Evolutionary conservation across 2,329 filamentous ascomycete genomes (phyloP), one percentile per base, ranked within the genome.

Genomic region (Diplodia intermedia): DNA sequence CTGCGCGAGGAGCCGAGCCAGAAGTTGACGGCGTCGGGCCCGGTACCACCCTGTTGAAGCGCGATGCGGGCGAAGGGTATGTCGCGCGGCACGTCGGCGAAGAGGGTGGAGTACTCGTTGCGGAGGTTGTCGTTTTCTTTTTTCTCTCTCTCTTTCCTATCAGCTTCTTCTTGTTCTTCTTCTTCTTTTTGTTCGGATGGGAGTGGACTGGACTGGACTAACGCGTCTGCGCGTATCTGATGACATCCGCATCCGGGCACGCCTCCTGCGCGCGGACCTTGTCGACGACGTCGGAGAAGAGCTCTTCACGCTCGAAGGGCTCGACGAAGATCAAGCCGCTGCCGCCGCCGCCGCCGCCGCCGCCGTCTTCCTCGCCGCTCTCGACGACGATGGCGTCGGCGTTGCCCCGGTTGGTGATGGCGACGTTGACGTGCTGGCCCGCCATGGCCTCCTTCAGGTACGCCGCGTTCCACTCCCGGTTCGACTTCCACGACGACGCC

Each of bases 81-180:
- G 67, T 86, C 85, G 2, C 78, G 78, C 12, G 88, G 89, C 0
- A 92, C 86, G 71, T 91, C 85, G 0, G 81, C 73, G 74, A 89
- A 88, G 2, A 95, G 84, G 0, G 82, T 73, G 0, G 80, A 71
- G 76, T 94, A 95, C 78, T 95, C 92, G 69, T 88, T 83, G 2
- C 89, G 87, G 23, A 95, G 84, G 74, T 94, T 95, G 77, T 94
- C 90, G 75, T 95, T 93, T 81, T 95, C 89, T 68, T 23, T 15
- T 15, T 20, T 56, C 14, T 15, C 2, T 15, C 15, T 2, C 18
- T 23, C 15, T n/a, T 18, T 12, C 43, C 54, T n/a, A 52, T 52
- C 15, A 31, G 26, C 7, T 14, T 18, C 14, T n/a, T 26, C 26
- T 26, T 26, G 3, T 26, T 26, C 26, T 26, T 26, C 26, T 26